Conservation (phyloP, 2,329 filamentous ascomycete species). For the Ceratocystis albifundus region DNA sequence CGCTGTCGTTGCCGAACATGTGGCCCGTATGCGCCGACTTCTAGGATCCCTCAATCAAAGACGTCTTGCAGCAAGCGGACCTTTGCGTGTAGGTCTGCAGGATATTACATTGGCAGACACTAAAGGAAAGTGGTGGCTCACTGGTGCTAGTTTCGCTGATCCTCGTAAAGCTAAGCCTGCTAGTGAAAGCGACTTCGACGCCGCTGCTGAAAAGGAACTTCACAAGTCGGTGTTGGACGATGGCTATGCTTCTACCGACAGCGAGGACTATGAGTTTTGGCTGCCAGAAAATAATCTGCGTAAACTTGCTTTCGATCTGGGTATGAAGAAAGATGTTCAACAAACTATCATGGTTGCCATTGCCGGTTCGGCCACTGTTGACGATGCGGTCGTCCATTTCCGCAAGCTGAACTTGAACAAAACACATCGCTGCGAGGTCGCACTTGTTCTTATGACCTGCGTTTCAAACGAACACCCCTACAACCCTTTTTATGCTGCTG, state of each 20-base stretch:
- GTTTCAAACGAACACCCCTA: constrained; percentile 71
- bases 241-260: constrained; percentile 30
- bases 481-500: constrained; percentile 86
- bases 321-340: constrained; percentile 77
- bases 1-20: constrained; percentile 65
- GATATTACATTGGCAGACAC: constrained; percentile 78
- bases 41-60: constrained; percentile 60
- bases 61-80: constrained; percentile 62
- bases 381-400: constrained; percentile 71
- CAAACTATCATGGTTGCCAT: constrained; percentile 88
- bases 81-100: constrained; percentile 65
- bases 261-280: constrained; percentile 39
- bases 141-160: constrained; percentile 74
- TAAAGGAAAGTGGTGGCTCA: constrained; percentile 95
- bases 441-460: constrained; percentile 78
- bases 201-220: neutral
- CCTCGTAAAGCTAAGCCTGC: constrained; percentile 26
- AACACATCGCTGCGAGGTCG: constrained; percentile 74
- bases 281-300: constrained; percentile 50
- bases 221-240: constrained; percentile 12
- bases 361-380: constrained; percentile 71
- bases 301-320: constrained; percentile 64
- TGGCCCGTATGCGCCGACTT: constrained; percentile 77
- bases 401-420: constrained; percentile 75
- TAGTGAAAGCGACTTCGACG: neutral